Evolutionary conservation across 2,329 filamentous ascomycete species (phyloP), one percentile per base, ranked within the genome.

Genomic region (Arthrinium puccinioides): DNA sequence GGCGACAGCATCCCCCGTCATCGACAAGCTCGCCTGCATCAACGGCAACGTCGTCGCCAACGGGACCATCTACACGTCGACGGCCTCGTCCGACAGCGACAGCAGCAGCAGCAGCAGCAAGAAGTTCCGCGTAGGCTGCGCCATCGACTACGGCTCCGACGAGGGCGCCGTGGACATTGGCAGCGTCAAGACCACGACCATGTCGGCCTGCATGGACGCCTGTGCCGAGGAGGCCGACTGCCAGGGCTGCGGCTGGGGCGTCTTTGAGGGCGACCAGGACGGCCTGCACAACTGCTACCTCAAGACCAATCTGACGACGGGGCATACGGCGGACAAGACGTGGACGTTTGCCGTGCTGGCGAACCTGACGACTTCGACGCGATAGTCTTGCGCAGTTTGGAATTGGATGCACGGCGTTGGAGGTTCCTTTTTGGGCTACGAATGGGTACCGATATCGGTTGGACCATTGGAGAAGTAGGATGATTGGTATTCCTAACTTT

Each of bases 91-190:
- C 13, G 38, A 32, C 30, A 39, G 34, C 24, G 5, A 18, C n/a
- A 31, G n/a, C 18, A n/a, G n/a, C n/a, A n/a, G n/a, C n/a, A n/a
- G n/a, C n/a, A n/a, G n/a, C n/a, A n/a, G n/a, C n/a, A n/a, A n/a
- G n/a, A 51, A 48, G 36, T 55, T 55, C 47, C 36, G 25, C 13
- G 46, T 48, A 15, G 39, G 48, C 32, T 56, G 53, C 43, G 51
- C 50, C 6, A 24, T 54, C 21, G 53, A 56, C 45, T 56, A 47
- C 35, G 36, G 41, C 27, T 44, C 47, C 36, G 4, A 36, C 13
- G 48, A 44, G 25, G 46, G 51, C 39, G 46, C 52, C 18, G 39
- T 30, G 25, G 42, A 40, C 29, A 39, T 47, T 14, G 20, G 44
- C 19, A 35, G 29, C 11, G n/a, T 21, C 26, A 38, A 45, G 26